Evolutionary conservation across 306 rosid genomes (phyloP).

Genomic region (Astragalus glycyphyllos): DNA sequence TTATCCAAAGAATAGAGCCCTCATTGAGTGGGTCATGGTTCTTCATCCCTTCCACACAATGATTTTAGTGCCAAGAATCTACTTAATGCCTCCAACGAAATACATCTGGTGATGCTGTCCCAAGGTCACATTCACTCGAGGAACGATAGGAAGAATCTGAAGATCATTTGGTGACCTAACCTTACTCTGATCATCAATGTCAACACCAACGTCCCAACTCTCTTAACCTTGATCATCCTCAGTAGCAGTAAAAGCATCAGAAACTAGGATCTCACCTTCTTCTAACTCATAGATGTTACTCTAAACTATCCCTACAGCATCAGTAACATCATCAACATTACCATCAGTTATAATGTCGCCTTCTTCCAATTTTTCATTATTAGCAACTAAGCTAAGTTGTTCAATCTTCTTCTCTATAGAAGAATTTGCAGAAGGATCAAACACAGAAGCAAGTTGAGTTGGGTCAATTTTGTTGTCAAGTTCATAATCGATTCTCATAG

Average conservation of each 20-base stretch:
- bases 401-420: too few species aligned
- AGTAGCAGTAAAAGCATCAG: conserved; percentile 7
- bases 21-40: conserved; percentile 75
- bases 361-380: too few species aligned
- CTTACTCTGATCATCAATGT: neutral
- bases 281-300: too few species aligned
- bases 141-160: conserved; percentile 73
- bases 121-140: conserved; percentile 62
- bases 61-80: conserved; percentile 65
- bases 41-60: conserved; percentile 70
- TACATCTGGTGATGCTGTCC: conserved; percentile 67
- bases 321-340: too few species aligned
- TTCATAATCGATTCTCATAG: too few species aligned
- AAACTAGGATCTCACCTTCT: too few species aligned
- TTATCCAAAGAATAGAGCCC: conserved; percentile 82
- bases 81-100: conserved; percentile 69
- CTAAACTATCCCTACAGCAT: too few species aligned
- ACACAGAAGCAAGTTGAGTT: too few species aligned
- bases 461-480: too few species aligned
- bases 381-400: too few species aligned
- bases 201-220: neutral
- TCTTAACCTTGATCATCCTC: conserved; percentile 4
- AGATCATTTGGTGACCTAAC: conserved; percentile 56
- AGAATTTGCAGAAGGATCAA: too few species aligned
- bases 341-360: too few species aligned